These are phyloP conservation scores for Metschnikowia vanudenii DNA, from an alignment of 805 yeast genomes.

Conservation along the genomic window DNA sequence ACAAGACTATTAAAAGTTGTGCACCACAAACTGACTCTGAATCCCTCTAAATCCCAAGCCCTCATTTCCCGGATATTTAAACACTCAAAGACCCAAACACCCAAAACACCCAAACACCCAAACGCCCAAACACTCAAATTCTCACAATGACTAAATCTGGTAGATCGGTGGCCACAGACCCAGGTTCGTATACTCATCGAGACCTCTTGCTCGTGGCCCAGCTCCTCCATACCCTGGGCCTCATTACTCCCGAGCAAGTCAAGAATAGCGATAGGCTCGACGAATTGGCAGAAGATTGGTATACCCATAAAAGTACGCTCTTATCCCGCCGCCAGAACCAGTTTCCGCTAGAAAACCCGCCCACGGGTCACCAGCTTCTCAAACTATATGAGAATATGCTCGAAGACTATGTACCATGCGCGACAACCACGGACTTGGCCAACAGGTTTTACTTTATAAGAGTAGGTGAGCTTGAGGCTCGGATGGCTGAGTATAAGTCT, in stretches of 20 bases:
- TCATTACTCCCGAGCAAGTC: slow-evolving; percentile 26
- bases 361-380: slow-evolving; percentile 21
- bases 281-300: slow-evolving; percentile 31
- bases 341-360: slow-evolving; percentile 17
- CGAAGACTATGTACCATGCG: slow-evolving; percentile 24
- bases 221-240: slow-evolving; percentile 34
- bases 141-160: slow-evolving; percentile 2
- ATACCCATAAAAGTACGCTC: slow-evolving; percentile 27
- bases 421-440: slow-evolving; percentile 40
- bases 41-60: no score
- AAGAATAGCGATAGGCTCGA: slow-evolving; percentile 21
- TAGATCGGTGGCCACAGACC: slow-evolving; percentile 13
- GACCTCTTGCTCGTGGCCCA: slow-evolving; percentile 40
- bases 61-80: no score
- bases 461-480: slow-evolving; percentile 32
- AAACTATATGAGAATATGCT: slow-evolving; percentile 30
- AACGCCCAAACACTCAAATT: no score
- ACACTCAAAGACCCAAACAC: no score
- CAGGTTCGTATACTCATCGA: slow-evolving; percentile 22
- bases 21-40: no score
- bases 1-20: no score
- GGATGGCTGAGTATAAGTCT: slow-evolving; percentile 24
- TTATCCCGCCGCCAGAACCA: slow-evolving; percentile 23
- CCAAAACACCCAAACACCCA: no score
- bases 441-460: slow-evolving; percentile 33